phyloP scores from a whole-genome alignment of 2,329 filamentous ascomycete species.

The Penicillium paneum region DNA sequence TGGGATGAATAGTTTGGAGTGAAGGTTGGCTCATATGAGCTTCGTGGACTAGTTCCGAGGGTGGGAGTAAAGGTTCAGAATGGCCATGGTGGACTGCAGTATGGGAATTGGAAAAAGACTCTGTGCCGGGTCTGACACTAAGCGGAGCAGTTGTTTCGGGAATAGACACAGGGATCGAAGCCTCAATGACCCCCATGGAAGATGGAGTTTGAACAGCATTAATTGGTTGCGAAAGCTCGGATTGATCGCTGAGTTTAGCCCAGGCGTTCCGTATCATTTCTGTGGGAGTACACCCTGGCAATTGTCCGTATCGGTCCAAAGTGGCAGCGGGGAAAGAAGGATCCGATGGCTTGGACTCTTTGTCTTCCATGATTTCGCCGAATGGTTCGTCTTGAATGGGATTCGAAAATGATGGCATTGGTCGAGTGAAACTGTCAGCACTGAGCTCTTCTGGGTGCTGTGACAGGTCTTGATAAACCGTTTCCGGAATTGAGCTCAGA shows the following conservation, averaged over 20 bases:
- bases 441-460: neutral
- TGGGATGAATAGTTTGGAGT: conserved; percentile 39
- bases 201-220: conserved; percentile 41
- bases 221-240: conserved; percentile 17
- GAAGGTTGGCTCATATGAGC: conserved; percentile 13
- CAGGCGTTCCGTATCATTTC: conserved; percentile 34
- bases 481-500: conserved; percentile 6
- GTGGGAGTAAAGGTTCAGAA: conserved; percentile 27
- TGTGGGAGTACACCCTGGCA: conserved; percentile 28
- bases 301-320: conserved; percentile 23
- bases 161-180: conserved; percentile 26
- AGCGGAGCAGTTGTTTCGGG: conserved; percentile 35
- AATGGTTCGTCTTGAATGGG: neutral
- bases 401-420: neutral
- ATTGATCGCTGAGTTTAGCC: conserved; percentile 25
- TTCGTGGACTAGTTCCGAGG: conserved; percentile 26
- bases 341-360: conserved; percentile 8
- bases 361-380: conserved; percentile 21
- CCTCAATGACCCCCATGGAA: conserved; percentile 42
- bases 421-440: neutral
- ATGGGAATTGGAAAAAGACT: conserved; percentile 23
- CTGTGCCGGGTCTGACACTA: conserved; percentile 36
- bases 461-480: neutral
- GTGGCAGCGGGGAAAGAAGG: neutral
- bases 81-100: conserved; percentile 21